Conservation (phyloP, 148 eudicot species). For the Silene conica region DNA sequence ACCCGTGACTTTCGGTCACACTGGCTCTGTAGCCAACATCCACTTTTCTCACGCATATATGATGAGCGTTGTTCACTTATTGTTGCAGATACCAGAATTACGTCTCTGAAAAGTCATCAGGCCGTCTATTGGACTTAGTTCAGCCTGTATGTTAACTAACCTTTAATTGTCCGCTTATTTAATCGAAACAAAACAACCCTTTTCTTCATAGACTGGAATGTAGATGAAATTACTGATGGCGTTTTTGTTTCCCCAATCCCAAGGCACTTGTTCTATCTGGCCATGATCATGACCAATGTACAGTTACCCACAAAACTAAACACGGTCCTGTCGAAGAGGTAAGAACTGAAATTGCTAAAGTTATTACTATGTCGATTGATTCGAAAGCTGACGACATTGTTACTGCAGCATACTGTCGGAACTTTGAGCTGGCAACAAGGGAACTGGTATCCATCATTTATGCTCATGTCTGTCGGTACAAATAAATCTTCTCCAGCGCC, state of each 20-base stretch:
- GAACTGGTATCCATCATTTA: constrained; percentile 79
- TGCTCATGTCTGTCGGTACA: constrained; percentile 79
- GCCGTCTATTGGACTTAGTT: constrained; percentile 51
- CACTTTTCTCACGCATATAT: background rate
- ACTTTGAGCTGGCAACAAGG: constrained; percentile 98
- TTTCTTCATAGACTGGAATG: background rate
- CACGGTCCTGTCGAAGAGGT: constrained; percentile 71
- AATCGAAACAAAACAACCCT: background rate
- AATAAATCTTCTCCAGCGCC: constrained; percentile 41
- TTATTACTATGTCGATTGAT: background rate
- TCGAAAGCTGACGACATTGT: constrained; percentile 20
- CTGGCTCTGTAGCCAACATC: no score
- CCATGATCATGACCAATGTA: constrained; percentile 96
- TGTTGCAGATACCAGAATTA: constrained; percentile 88
- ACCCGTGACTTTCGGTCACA: no score
- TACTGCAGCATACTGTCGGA: constrained; percentile 78
- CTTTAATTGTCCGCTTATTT: constrained; percentile 8
- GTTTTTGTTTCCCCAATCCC: constrained; percentile 8
- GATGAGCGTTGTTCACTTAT: background rate
- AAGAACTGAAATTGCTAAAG: constrained; percentile 14
- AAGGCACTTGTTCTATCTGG: constrained; percentile 88
- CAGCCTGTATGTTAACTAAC: constrained; percentile 57
- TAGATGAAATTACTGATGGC: background rate
- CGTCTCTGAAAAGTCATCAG: constrained; percentile 51
- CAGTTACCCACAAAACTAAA: constrained; percentile 57